Percentiles rank a stretch among this genome's conserved stretches.
phyloP scores from a whole-genome alignment of 257 asterid genomes.

The Leptodermis oblonga region DNA sequence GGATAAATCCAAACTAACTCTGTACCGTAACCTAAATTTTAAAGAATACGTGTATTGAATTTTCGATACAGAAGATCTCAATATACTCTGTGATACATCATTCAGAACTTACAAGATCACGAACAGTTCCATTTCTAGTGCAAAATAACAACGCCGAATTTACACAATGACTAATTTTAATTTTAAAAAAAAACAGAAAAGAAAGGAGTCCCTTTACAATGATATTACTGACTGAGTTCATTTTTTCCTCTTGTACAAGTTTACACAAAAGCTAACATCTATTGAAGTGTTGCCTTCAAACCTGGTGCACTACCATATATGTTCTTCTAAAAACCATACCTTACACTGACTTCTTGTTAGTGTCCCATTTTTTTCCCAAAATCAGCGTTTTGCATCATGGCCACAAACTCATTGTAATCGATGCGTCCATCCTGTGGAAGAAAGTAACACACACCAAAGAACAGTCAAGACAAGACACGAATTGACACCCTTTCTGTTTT shows the following conservation, averaged over 20 bases:
- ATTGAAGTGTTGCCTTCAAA: slow-evolving; percentile 7
- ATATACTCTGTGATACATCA: too few species aligned
- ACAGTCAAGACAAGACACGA: neutral
- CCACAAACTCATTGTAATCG: slow-evolving; percentile 76
- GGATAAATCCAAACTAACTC: too few species aligned
- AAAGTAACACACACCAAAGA: neutral
- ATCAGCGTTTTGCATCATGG: slow-evolving; percentile 81
- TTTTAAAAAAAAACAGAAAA: neutral
- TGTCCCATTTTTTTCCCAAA: slow-evolving; percentile 42
- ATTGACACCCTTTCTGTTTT: neutral
- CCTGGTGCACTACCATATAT: neutral
- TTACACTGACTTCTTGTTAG: slow-evolving; percentile 22
- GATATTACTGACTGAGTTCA: slow-evolving; percentile 3
- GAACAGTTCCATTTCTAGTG: too few species aligned
- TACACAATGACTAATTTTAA: slow-evolving; percentile 13
- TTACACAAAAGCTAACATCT: slow-evolving; percentile 3
- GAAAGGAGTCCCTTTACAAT: slow-evolving; percentile 18
- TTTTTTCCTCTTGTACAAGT: neutral
- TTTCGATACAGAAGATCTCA: too few species aligned
- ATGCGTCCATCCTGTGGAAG: slow-evolving; percentile 61
- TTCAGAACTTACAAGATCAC: too few species aligned
- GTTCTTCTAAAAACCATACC: neutral
- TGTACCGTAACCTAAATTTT: too few species aligned
- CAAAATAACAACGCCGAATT: neutral
- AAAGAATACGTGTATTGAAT: too few species aligned